phyloP scores from a whole-genome alignment of 2,329 filamentous ascomycete species.

The Emmonsiellopsis sp. region DNA sequence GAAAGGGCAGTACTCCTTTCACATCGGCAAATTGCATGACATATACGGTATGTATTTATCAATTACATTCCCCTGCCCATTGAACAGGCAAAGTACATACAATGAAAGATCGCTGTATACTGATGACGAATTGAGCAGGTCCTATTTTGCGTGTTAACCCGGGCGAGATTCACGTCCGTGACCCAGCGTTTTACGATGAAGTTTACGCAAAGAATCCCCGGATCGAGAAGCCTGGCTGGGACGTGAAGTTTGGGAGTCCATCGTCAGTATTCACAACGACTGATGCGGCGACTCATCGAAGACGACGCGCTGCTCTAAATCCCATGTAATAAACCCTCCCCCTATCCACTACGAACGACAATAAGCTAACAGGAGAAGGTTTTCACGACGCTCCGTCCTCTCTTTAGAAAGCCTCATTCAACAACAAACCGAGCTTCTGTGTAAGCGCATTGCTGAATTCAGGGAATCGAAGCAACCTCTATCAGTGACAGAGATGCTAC shows the following conservation, averaged over 20 bases:
- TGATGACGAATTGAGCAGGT: conserved; percentile 3
- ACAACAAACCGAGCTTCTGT: conserved; percentile 14
- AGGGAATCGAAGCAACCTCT: conserved; percentile 6
- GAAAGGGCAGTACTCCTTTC: conserved; percentile 13
- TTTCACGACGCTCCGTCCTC: conserved; percentile 11
- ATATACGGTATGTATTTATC: conserved; percentile 13
- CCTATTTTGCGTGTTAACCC: conserved; percentile 16
- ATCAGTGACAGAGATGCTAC: conserved; percentile 12
- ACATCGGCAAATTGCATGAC: conserved; percentile 14
- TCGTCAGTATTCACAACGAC: conserved; percentile 19
- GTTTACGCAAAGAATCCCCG: conserved; percentile 12
- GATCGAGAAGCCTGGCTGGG: conserved; percentile 15
- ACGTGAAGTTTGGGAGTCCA: conserved; percentile 15
- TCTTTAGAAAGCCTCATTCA: conserved; percentile 16
- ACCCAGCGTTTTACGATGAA: conserved; percentile 13
- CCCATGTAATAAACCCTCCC: conserved; percentile 11
- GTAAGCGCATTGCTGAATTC: conserved; percentile 12
- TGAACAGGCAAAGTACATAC: neutral
- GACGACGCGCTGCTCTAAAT: conserved; percentile 15
- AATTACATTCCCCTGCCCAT: neutral
- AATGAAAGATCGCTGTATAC: neutral
- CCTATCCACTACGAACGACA: neutral
- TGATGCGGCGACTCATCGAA: conserved; percentile 15
- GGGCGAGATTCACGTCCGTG: conserved; percentile 14
- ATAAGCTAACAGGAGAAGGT: conserved; percentile 4